Evolutionary conservation across 139 green algal genomes (phyloP), one percentile per base, ranked within the genome.

Genomic region (Chlamydomonas asymmetrica): DNA sequence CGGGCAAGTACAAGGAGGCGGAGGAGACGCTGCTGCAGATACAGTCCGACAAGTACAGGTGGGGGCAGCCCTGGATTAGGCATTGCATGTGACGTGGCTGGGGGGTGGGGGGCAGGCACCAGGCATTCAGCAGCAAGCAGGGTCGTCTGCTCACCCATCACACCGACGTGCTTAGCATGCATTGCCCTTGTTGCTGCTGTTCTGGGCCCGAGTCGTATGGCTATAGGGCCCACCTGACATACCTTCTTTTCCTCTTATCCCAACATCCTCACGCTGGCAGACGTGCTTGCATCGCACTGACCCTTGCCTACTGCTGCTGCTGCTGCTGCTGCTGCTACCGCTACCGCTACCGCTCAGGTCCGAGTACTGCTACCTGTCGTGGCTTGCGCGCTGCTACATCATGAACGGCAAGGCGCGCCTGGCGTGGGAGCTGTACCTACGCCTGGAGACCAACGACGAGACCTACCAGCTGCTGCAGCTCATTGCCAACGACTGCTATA

Each of bases 401-500:
- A 88, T 89, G 81, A 92, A 89, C 49, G 88, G 88, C 62, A 88
- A 86, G 72, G 68, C 83, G 27, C 71, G 66, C 66, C 67, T 82
- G 6, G 91, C 93, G 0, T 97, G 92, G 93, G 82, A 94, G 73
- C 76, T 95, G 66, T 95, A 96, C 82, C 70, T 90, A 35, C 74
- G 77, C 27, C 85, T 91, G 80, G 86, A 91, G 74, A 88, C 85
- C 0, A 83, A 79, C 39, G 83, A 89, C 23, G 83, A 90, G 50
- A 81, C 72, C 23, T 88, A 91, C 68, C 83, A 87, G 72, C 76
- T 95, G 71, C 74, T 87, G 56, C 88, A 93, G 77, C 88, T 94
- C 35, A 92, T 96, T 72, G 91, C 88, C 20, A 89, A 93, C 37
- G 93, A 97, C 73, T 93, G 84, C 78, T 97, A 94, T 84, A 79